Evolutionary conservation across 208 protist genomes (phyloP), one percentile per base, ranked within the genome.

Genomic region (Acanthamoeba royreba): DNA sequence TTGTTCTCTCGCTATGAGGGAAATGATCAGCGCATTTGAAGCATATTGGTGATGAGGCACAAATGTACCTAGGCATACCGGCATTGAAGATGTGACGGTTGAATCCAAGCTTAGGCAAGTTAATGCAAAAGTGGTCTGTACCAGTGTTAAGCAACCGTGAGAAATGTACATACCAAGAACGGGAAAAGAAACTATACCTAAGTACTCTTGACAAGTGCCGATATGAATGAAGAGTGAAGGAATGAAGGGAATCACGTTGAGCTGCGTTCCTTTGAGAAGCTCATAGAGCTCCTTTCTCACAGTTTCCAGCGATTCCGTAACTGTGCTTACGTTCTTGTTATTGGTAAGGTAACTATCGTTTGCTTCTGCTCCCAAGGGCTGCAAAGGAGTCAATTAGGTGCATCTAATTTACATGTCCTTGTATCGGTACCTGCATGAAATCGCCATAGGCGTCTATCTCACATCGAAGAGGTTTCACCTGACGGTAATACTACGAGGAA

Each of bases 371-470:
- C 94, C 94, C 33, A 95, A 46, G 31, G 94, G 94, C 91, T 93
- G 33, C 5, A 86, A 47, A 49, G 5, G 74, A 49, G 74, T 2
- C 13, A 33, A 11, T 17, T 2, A 77, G 35, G 35, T 1, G 25
- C 19, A 58, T 1, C 2, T 25, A 58, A 35, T n/a, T 1, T 9
- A 1, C 25, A 38, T 28, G 38, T n/a, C n/a, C n/a, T n/a, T n/a
- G n/a, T n/a, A n/a, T n/a, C n/a, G n/a, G n/a, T n/a, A 89, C 77
- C 49, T 95, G 94, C 38, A 95, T 63, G 43, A 95, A 95, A 63
- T 95, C 94, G 40, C 63, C 85, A 69, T 95, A 95, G 28, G 94
- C 94, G 72, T 95, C 94, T 13, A 95, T 93, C 61, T 95, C 94
- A 28, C 46, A 90, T 17, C 35, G 19, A 13, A 95, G 45, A 25